phyloP scores from a whole-genome alignment of 1,139 yeast genomes.

The Taphrina communis region DNA sequence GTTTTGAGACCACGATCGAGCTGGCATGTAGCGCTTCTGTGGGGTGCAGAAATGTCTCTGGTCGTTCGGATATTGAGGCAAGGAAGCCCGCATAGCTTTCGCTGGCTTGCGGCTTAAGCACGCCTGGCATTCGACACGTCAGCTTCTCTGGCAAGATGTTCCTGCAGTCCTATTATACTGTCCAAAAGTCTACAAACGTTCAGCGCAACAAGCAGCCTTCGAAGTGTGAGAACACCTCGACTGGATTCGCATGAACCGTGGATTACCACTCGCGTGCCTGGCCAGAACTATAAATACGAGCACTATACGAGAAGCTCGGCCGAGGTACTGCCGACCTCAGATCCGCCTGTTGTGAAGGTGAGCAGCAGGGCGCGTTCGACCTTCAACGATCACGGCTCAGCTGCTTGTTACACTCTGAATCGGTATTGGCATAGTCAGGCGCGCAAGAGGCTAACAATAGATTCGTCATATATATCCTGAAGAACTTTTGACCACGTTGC shows the following conservation, averaged over 20 bases:
- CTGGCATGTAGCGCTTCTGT: slow-evolving; percentile 39
- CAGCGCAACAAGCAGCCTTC: too few species aligned
- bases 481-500: too few species aligned
- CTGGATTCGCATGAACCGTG: background rate
- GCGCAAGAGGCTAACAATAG: too few species aligned
- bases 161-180: too few species aligned
- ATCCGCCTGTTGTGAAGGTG: too few species aligned
- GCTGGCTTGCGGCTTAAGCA: background rate
- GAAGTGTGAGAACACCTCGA: too few species aligned
- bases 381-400: background rate
- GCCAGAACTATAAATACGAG: background rate
- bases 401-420: too few species aligned
- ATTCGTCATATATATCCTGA: background rate
- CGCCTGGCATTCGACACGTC: background rate
- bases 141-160: too few species aligned
- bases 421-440: too few species aligned
- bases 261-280: slow-evolving; percentile 7
- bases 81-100: slow-evolving; percentile 15
- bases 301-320: background rate
- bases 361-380: background rate
- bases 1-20: slow-evolving; percentile 37
- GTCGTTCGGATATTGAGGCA: slow-evolving; percentile 11
- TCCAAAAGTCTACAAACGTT: too few species aligned
- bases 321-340: background rate
- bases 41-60: slow-evolving; percentile 41